Conservation (phyloP, 495 filamentous ascomycete species). For the Opeltia flavorubescens region DNA sequence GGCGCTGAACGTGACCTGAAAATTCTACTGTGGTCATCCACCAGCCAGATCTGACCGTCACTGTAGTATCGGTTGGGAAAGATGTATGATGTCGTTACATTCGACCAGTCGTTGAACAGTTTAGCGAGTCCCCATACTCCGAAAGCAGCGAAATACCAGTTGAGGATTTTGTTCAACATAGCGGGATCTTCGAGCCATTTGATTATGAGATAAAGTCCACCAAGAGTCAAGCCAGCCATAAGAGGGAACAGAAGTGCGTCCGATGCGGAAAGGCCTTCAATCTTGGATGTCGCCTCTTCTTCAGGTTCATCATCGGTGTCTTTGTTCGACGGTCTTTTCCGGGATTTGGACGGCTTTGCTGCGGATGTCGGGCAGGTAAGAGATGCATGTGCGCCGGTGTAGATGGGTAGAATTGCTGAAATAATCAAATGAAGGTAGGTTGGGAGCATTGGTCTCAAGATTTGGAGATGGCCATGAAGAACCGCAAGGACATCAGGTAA, state of each 20-base stretch:
- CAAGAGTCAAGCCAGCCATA: constrained; percentile 57
- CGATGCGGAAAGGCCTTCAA: constrained; percentile 63
- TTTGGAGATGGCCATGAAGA: neutral
- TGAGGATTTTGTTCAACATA: constrained; percentile 70
- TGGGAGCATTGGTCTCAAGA: constrained; percentile 26
- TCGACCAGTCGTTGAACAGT: constrained; percentile 52
- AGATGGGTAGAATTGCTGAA: constrained; percentile 60
- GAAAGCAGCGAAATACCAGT: constrained; percentile 71
- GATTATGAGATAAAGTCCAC: constrained; percentile 75
- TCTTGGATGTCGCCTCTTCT: constrained; percentile 41
- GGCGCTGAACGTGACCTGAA: neutral
- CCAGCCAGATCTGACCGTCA: constrained; percentile 25
- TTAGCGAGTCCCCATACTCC: constrained; percentile 60
- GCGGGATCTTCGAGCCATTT: constrained; percentile 74
- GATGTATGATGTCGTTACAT: constrained; percentile 48
- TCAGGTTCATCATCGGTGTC: constrained; percentile 43
- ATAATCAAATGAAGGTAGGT: constrained; percentile 55
- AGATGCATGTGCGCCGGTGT: constrained; percentile 54
- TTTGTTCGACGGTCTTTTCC: constrained; percentile 26
- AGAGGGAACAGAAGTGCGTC: constrained; percentile 83
- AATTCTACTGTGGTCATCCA: constrained; percentile 11
- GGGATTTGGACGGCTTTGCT: constrained; percentile 41
- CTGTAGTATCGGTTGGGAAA: constrained; percentile 48
- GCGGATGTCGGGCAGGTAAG: constrained; percentile 68
- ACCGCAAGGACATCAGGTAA: neutral